phyloP scores from a whole-genome alignment of 352 stramenopile genomes.

The Poterioochromonas sp. region DNA sequence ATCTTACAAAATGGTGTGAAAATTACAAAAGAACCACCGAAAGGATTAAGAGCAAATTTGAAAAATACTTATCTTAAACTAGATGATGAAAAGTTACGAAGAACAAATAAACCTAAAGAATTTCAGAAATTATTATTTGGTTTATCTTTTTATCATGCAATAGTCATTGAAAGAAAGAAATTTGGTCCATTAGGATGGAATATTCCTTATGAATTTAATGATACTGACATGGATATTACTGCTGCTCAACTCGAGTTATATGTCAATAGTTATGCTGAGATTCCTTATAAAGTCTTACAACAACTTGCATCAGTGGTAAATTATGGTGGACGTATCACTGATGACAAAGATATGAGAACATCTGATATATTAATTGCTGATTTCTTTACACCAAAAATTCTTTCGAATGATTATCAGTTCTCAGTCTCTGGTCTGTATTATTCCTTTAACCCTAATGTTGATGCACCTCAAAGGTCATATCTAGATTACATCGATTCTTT shows the following conservation, averaged over 20 bases:
- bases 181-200: constrained; percentile 90
- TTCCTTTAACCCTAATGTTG: constrained; percentile 30
- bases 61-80: constrained; percentile 72
- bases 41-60: constrained; percentile 78
- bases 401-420: constrained; percentile 51
- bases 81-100: constrained; percentile 70
- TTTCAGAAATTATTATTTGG: constrained; percentile 67
- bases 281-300: constrained; percentile 65
- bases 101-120: constrained; percentile 9
- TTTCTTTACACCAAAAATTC: constrained; percentile 70
- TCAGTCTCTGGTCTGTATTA: constrained; percentile 26
- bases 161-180: constrained; percentile 84
- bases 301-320: constrained; percentile 83
- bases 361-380: constrained; percentile 77
- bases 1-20: constrained; percentile 90
- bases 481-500: constrained; percentile 78
- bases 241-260: constrained; percentile 72
- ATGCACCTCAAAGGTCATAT: constrained; percentile 61
- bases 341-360: constrained; percentile 84
- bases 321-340: constrained; percentile 83
- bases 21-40: constrained; percentile 89
- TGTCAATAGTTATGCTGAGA: constrained; percentile 72
- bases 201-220: constrained; percentile 91
- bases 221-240: constrained; percentile 82
- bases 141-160: constrained; percentile 85